These are phyloP conservation scores for Xylariaceae sp. DNA, from an alignment of 2,329 filamentous ascomycete species.

Conservation along the genomic window DNA sequence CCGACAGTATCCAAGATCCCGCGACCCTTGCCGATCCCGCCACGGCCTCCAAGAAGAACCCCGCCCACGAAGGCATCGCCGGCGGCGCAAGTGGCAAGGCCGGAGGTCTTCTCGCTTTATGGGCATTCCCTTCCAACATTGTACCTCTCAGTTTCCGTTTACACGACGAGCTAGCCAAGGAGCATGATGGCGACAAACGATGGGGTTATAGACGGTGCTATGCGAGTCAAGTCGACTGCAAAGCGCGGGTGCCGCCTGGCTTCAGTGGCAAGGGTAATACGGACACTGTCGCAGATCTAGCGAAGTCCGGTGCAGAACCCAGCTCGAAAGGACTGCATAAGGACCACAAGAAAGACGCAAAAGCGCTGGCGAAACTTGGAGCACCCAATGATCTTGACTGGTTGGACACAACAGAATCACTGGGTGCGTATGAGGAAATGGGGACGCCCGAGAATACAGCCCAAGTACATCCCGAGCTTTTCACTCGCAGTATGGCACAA, in stretches of 20 bases:
- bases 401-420: slow-evolving; percentile 53
- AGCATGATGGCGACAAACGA: slow-evolving; percentile 60
- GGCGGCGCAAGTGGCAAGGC: slow-evolving; percentile 75
- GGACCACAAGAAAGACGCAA: slow-evolving; percentile 24
- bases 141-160: slow-evolving; percentile 67
- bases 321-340: slow-evolving; percentile 25
- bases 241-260: slow-evolving; percentile 23
- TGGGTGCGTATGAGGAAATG: slow-evolving; percentile 30
- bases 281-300: not conserved
- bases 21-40: slow-evolving; percentile 23
- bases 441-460: slow-evolving; percentile 59
- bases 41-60: slow-evolving; percentile 21
- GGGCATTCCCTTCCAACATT: slow-evolving; percentile 69
- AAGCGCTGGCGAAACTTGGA: slow-evolving; percentile 22
- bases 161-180: slow-evolving; percentile 64
- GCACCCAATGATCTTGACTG: slow-evolving; percentile 63
- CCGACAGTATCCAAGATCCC: slow-evolving; percentile 28
- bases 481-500: slow-evolving; percentile 67
- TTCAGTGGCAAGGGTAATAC: slow-evolving; percentile 2
- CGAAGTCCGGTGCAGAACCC: slow-evolving; percentile 2
- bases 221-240: slow-evolving; percentile 28
- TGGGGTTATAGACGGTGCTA: slow-evolving; percentile 64
- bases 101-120: slow-evolving; percentile 67
- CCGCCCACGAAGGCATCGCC: slow-evolving; percentile 50
- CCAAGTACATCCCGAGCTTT: slow-evolving; percentile 74